Percentiles rank a stretch among this genome's conserved stretches.
Conservation (phyloP, 768 basidiomycete genomes). For the Termitomyces sp. region DNA sequence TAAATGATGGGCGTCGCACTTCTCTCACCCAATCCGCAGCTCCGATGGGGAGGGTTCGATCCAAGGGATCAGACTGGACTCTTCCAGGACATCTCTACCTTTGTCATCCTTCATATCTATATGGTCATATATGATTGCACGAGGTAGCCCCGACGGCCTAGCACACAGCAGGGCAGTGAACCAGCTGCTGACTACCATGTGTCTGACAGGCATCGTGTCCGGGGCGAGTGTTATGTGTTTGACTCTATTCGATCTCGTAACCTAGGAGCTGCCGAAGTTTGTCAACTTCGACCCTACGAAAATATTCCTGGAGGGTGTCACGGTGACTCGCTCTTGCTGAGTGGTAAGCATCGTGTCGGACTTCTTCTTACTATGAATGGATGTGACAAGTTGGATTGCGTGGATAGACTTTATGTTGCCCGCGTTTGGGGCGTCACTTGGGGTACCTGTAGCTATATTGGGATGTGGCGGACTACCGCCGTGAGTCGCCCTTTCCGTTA, state of each 20-base stretch:
- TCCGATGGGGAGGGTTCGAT: constrained; percentile 22
- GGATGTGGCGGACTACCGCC: neutral
- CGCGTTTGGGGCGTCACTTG: neutral
- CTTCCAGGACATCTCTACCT: too few species aligned
- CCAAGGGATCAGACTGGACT: constrained; percentile 7
- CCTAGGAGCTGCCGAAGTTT: neutral
- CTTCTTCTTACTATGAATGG: neutral
- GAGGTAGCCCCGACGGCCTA: too few species aligned
- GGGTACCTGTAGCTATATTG: neutral
- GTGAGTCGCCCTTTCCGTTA: neutral
- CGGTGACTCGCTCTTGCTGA: neutral
- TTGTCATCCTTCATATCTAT: neutral
- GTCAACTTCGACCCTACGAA: neutral
- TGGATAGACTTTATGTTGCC: neutral
- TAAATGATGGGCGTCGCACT: too few species aligned
- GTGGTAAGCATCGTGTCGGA: neutral
- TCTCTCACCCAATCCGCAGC: too few species aligned
- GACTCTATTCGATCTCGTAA: too few species aligned
- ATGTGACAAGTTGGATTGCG: neutral
- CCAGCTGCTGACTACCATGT: neutral
- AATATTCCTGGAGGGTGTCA: neutral
- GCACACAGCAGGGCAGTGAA: neutral
- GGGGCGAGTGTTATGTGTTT: neutral
- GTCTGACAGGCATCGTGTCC: neutral
- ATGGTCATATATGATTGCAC: too few species aligned